Conservation (phyloP, 768 basidiomycete species). For the Ramaria rubella region DNA sequence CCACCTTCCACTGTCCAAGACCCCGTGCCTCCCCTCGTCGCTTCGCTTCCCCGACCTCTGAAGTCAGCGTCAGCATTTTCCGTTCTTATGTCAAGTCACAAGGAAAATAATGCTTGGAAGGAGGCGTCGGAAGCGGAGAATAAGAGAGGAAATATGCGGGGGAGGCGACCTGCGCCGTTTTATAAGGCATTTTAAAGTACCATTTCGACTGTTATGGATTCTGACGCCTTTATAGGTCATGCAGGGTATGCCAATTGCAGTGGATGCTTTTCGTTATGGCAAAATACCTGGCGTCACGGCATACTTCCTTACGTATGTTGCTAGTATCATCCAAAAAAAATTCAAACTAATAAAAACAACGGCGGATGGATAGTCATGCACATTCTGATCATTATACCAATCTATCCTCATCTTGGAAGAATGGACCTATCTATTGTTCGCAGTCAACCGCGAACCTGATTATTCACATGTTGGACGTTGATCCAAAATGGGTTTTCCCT, state of each 20-base stretch:
- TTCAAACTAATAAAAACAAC: not conserved
- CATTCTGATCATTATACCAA: slow-evolving; percentile 98
- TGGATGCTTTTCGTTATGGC: slow-evolving; percentile 96
- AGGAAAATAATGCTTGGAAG: slow-evolving; percentile 80
- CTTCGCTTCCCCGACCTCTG: slow-evolving; percentile 17
- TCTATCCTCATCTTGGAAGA: slow-evolving; percentile 79
- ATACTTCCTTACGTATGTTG: slow-evolving; percentile 80
- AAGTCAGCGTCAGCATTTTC: slow-evolving; percentile 46
- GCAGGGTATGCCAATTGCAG: slow-evolving; percentile 96
- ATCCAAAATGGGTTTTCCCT: slow-evolving; percentile 82
- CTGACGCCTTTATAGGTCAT: slow-evolving; percentile 33
- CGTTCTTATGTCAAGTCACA: slow-evolving; percentile 82
- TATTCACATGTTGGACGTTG: slow-evolving; percentile 83
- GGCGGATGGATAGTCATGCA: slow-evolving; percentile 58
- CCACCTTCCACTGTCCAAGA: slow-evolving; percentile 4
- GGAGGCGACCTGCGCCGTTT: slow-evolving; percentile 79
- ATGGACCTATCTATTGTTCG: slow-evolving; percentile 95
- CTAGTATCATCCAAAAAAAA: slow-evolving; percentile 7
- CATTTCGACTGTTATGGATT: not conserved
- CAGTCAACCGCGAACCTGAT: slow-evolving; percentile 89
- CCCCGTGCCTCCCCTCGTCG: slow-evolving; percentile 18
- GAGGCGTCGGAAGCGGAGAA: slow-evolving; percentile 57
- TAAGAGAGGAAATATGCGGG: slow-evolving; percentile 38
- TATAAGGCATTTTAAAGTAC: slow-evolving; percentile 58
- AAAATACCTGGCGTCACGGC: slow-evolving; percentile 82